A percentile compares a stretch with the other conserved stretches of the same genome.
Conservation (phyloP, 2,329 filamentous ascomycete genomes). For the Verticillium tricorpus region DNA sequence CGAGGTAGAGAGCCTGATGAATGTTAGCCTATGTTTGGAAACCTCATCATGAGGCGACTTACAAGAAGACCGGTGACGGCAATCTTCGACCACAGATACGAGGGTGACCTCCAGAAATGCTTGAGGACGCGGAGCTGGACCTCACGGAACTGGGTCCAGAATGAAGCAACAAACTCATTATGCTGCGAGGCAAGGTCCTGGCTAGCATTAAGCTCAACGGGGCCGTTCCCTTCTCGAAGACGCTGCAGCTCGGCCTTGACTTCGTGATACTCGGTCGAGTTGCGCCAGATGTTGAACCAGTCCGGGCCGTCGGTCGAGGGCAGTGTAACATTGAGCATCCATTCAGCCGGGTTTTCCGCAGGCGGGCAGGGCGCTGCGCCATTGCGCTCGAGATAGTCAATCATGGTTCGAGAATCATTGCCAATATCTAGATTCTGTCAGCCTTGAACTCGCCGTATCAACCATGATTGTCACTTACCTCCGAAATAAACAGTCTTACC, state of each 20-base stretch:
- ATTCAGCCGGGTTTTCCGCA: conserved; percentile 62
- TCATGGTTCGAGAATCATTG: conserved; percentile 42
- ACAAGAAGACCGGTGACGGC: conserved; percentile 40
- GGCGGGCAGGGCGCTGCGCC: conserved; percentile 50
- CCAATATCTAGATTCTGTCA: conserved; percentile 11
- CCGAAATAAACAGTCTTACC: conserved; percentile 58
- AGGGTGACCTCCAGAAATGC: conserved; percentile 69
- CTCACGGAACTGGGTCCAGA: conserved; percentile 54
- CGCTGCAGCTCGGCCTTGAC: conserved; percentile 21
- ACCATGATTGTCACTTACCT: conserved; percentile 27
- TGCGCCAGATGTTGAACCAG: conserved; percentile 26
- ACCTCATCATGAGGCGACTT: conserved; percentile 1
- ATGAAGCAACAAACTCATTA: conserved; percentile 68
- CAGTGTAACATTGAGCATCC: conserved; percentile 49
- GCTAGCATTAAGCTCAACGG: neutral
- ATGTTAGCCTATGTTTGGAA: conserved; percentile 10
- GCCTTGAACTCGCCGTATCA: neutral
- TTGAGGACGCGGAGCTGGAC: conserved; percentile 61
- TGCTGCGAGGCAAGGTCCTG: conserved; percentile 19
- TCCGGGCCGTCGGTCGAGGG: conserved; percentile 25
- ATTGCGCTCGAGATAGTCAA: conserved; percentile 56
- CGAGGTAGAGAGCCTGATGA: conserved; percentile 53
- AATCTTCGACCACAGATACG: conserved; percentile 66
- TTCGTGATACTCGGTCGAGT: conserved; percentile 21
- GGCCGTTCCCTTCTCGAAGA: conserved; percentile 28